Percentiles rank a stretch among this genome's conserved stretches.
These are phyloP conservation scores for Solanum piurae DNA, from an alignment of 257 asterid species.

Conservation along the genomic window DNA sequence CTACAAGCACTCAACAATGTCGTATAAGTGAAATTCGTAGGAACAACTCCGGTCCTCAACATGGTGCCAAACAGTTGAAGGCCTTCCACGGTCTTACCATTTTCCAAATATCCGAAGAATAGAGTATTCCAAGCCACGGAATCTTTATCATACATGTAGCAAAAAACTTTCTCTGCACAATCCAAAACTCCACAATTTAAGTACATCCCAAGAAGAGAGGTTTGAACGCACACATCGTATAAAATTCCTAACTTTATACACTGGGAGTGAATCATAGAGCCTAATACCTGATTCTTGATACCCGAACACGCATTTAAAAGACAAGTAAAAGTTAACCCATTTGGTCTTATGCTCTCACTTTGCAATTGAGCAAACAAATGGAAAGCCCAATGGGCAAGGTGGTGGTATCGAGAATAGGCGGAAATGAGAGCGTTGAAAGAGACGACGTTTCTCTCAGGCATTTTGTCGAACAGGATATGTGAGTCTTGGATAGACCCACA, in stretches of 20 bases:
- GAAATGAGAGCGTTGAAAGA: conserved; percentile 68
- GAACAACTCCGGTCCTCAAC: conserved; percentile 28
- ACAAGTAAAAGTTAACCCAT: conserved; percentile 55
- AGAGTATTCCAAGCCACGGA: conserved; percentile 57
- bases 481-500: conserved; percentile 47
- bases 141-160: conserved; percentile 41
- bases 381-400: conserved; percentile 25
- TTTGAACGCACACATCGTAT: conserved; percentile 38
- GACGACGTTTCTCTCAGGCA: conserved; percentile 58
- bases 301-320: conserved; percentile 54
- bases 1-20: conserved; percentile 68
- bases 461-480: conserved; percentile 63
- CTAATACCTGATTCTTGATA: conserved; percentile 25
- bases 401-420: conserved; percentile 41
- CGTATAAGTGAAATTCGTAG: conserved; percentile 58
- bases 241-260: conserved; percentile 44
- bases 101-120: conserved; percentile 44
- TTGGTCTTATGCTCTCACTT: conserved; percentile 32
- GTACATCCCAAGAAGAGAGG: conserved; percentile 67
- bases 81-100: conserved; percentile 35
- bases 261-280: conserved; percentile 40
- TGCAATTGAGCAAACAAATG: conserved; percentile 26
- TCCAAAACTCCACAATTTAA: conserved; percentile 35
- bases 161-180: conserved; percentile 40
- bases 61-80: conserved; percentile 30